phyloP scores from a whole-genome alignment of 345 rosid genomes.

The Eucalyptus curtisii region DNA sequence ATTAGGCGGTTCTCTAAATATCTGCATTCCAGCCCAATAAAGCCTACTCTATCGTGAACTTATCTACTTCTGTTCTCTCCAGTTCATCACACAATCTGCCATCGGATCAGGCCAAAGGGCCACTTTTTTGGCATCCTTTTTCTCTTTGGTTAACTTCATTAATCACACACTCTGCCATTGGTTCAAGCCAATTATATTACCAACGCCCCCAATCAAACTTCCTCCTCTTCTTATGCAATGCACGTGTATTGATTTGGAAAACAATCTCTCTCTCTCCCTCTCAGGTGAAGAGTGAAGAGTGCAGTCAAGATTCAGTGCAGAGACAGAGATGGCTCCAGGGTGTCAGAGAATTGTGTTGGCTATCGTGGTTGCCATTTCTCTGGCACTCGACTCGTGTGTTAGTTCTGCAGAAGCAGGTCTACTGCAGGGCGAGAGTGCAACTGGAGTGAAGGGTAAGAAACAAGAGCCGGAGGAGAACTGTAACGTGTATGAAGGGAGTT shows the following conservation, averaged over 20 bases:
- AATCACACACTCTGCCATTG: neutral
- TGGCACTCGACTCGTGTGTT: neutral
- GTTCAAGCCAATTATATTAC: neutral
- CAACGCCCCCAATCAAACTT: neutral
- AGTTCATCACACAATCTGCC: neutral
- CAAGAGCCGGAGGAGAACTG: conserved; percentile 2
- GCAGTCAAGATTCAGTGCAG: neutral
- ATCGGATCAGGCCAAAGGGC: neutral
- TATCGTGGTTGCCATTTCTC: neutral
- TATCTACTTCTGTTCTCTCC: neutral
- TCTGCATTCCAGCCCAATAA: neutral
- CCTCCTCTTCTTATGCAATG: neutral
- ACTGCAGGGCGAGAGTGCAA: neutral
- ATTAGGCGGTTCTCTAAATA: neutral
- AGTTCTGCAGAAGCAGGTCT: neutral
- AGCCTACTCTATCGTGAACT: neutral
- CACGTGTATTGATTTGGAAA: neutral
- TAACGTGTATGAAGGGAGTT: conserved; percentile 54
- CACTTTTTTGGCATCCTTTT: neutral
- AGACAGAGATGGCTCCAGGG: neutral
- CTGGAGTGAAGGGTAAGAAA: neutral
- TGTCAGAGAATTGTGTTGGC: neutral
- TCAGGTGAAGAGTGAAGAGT: neutral
- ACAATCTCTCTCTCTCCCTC: neutral
- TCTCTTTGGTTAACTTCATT: neutral